Conservation (phyloP, 1,284 basidiomycete genomes). For the Tilletia caries region DNA sequence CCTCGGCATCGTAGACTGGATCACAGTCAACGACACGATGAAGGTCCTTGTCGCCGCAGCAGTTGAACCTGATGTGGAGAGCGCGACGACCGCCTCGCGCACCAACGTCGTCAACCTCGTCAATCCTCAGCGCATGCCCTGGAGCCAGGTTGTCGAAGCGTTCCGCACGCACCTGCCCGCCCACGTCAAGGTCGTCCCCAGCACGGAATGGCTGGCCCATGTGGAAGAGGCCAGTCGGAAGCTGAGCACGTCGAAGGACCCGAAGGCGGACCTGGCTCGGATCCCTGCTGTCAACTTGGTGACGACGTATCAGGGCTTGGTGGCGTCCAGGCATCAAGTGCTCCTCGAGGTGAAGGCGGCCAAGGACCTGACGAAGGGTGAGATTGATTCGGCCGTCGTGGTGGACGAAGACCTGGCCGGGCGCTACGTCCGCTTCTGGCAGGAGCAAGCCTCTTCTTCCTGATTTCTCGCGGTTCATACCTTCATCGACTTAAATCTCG, state of each 20-base stretch:
- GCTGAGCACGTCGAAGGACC: not conserved
- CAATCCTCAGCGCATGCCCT: not conserved
- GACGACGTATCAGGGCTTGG: not conserved
- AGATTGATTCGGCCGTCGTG: not conserved
- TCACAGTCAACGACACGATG: slow-evolving; percentile 9
- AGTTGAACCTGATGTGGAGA: not conserved
- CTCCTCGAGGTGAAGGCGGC: not conserved
- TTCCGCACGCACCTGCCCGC: not conserved
- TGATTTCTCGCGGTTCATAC: too few species aligned
- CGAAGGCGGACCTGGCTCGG: not conserved
- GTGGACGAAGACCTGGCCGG: not conserved
- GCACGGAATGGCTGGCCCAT: not conserved
- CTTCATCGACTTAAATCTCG: too few species aligned
- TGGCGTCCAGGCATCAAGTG: not conserved
- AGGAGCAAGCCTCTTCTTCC: not conserved
- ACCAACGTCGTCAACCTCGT: slow-evolving; percentile 9
- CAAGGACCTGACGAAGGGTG: not conserved
- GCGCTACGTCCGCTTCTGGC: not conserved
- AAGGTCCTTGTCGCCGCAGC: not conserved
- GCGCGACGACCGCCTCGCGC: not conserved
- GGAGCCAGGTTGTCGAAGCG: not conserved
- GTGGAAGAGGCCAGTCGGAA: not conserved
- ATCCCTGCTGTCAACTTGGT: not conserved
- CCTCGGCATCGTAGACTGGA: slow-evolving; percentile 5
- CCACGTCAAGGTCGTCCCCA: not conserved